These are phyloP conservation scores for Zhuliangozyma blackwelliae DNA, from an alignment of 1,139 yeast genomes.

Conservation along the genomic window DNA sequence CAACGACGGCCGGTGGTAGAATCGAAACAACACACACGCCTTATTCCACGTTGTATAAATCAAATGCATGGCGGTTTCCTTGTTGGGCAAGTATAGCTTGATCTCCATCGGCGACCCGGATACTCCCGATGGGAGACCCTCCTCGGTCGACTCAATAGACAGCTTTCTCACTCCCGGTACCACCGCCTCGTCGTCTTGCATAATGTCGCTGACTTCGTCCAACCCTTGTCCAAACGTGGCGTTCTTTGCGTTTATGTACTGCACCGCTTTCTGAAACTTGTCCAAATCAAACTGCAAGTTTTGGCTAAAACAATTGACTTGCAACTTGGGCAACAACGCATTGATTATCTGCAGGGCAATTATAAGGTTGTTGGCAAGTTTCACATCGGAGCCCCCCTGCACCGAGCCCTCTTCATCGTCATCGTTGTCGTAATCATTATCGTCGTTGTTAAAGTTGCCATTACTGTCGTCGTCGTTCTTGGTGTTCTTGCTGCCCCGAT, in stretches of 20 bases:
- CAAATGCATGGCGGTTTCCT: slow-evolving; percentile 65
- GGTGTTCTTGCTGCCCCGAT: slow-evolving; percentile 1
- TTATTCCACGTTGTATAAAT: slow-evolving; percentile 79
- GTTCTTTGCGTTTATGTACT: slow-evolving; percentile 19
- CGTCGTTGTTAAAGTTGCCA: slow-evolving; percentile 4
- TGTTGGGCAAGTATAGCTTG: slow-evolving; percentile 70
- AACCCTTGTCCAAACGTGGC: slow-evolving; percentile 11
- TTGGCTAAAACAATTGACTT: slow-evolving; percentile 32
- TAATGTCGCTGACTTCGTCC: slow-evolving; percentile 22
- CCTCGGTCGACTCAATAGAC: slow-evolving; percentile 19
- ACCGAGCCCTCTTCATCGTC: not conserved
- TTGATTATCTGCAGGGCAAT: slow-evolving; percentile 31
- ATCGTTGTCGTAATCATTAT: slow-evolving; percentile 1
- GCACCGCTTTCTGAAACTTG: slow-evolving; percentile 23
- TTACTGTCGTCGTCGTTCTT: not conserved
- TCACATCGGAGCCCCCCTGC: slow-evolving; percentile 1
- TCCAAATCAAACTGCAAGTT: slow-evolving; percentile 30
- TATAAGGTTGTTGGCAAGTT: slow-evolving; percentile 14
- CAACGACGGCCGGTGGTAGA: slow-evolving; percentile 82
- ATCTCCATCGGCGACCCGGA: slow-evolving; percentile 38
- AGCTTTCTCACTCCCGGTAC: slow-evolving; percentile 10
- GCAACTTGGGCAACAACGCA: slow-evolving; percentile 48
- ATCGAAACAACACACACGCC: slow-evolving; percentile 79
- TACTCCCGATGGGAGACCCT: slow-evolving; percentile 1
- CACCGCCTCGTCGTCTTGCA: slow-evolving; percentile 15